Base-by-base conservation (phyloP, 176 grass and related monocot species). In the Musa acuminata region DNA sequence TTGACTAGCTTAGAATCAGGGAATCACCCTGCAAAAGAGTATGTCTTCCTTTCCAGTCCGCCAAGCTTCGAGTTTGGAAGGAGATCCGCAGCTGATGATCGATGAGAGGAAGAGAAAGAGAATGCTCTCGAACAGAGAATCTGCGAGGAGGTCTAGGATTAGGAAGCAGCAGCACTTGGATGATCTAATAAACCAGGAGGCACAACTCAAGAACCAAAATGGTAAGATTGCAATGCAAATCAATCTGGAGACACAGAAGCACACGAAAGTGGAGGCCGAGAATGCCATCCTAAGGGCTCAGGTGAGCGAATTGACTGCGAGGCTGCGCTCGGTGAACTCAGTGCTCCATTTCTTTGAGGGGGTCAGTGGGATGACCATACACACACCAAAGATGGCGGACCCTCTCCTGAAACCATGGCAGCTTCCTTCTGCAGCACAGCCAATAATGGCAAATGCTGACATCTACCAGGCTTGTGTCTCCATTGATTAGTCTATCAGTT, bases 81-180 rank as follows among this genome's bases (percentile, higher is more conserved):
- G 75, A 78, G 78, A 80, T 17, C 53, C 72, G 2, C 71, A 19
- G 71, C 16, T 71, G 10, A 35, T 63, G 72, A 57, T 57, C 19
- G 90, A 93, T 71, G 93, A 97, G 77, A 85, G 85, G 43, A 89
- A 84, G 59, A 79, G 82, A 54, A 93, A 78, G 27, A 82, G 93
- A n/a, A 97, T 85, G 93, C 81, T 69, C 25, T 97, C 93, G 3
- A 96, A 96, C 62, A 81, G 93, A 17, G 83, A 90, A 50, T 97
- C 90, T 14, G 93, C 93, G 55, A 78, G 62, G 74, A 85, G 80
- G 64, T 87, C 93, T n/a, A 85, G 90, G n/a, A 24, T 83, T 64
- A 92, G 85, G 85, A 92, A 79, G 69, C 90, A 92, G 83, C 83
- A 79, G 59, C 54, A 77, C 68, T 67, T 83, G 66, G 80, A 80